phyloP scores from a whole-genome alignment of 2,329 filamentous ascomycete species.

The Chrysoporthe austroafricana region DNA sequence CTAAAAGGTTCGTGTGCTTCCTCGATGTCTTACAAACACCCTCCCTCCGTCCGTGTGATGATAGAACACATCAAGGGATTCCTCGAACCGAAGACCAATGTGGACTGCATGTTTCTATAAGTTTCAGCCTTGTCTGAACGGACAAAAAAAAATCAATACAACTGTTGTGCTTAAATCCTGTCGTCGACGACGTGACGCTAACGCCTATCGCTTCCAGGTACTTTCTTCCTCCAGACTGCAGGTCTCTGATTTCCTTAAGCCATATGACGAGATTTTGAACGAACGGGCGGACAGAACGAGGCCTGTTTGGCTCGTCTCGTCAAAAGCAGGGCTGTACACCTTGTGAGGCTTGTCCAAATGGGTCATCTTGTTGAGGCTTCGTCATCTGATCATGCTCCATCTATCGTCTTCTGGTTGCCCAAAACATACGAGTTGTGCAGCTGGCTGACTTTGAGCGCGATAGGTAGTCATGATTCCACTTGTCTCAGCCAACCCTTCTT shows the following conservation, averaged over 20 bases:
- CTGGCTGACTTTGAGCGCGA: constrained; percentile 23
- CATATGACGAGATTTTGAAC: constrained; percentile 68
- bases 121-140: constrained; percentile 73
- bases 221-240: constrained; percentile 29
- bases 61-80: constrained; percentile 67
- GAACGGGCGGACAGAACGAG: constrained; percentile 72
- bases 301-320: constrained; percentile 48
- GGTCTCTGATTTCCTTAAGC: constrained; percentile 33
- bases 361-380: constrained; percentile 68
- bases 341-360: constrained; percentile 53
- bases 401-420: constrained; percentile 29
- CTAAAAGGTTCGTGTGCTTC: constrained; percentile 52
- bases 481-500: constrained; percentile 25
- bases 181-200: constrained; percentile 37
- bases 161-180: constrained; percentile 30
- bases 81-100: constrained; percentile 69
- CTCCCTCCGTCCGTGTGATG: constrained; percentile 54
- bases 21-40: constrained; percentile 17
- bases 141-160: constrained; percentile 35
- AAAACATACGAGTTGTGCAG: constrained; percentile 25
- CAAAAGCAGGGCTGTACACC: constrained; percentile 66
- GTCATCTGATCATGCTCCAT: constrained; percentile 59
- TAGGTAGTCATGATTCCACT: constrained; percentile 31
- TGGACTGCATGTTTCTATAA: constrained; percentile 60
- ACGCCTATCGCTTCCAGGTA: constrained; percentile 45